Evolutionary conservation across 2,329 filamentous ascomycete genomes (phyloP), one percentile per base, ranked within the genome.

Genomic region (Aureobasidium sp.): DNA sequence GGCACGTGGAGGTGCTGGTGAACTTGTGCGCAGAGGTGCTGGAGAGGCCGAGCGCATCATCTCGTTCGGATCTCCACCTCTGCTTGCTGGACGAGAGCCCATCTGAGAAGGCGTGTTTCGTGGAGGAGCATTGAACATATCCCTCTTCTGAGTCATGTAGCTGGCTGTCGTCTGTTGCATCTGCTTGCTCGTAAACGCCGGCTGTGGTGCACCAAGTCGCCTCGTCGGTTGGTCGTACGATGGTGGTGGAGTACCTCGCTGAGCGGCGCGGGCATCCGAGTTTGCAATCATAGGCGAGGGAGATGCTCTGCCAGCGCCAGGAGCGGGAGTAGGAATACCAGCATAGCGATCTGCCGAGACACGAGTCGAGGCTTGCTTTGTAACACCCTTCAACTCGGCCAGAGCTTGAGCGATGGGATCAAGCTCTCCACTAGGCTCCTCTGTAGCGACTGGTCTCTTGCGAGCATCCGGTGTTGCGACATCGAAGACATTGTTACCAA

Each of bases 131-230:
- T 60, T 61, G 73, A 95, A 94, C 78, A 97, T 87, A 69, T 82
- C 91, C 47, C 90, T 84, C 3, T 90, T 90, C 73, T 97, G 89
- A 49, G 86, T 85, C 27, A 89, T 85, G 69, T 93, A 97, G 74
- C 91, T 91, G 68, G 95, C 88, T 0, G 91, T 94, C 4, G 92
- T 90, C 73, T 96, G 90, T 71, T 96, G 90, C 95, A 99, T 99
- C 51, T 94, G 90, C 65, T 88, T 90, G 4, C 91, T 89, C 0
- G 95, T 99, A 64, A 95, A 91, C 1, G 94, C 94, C 2, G 93
- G 91, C 62, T 93, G 88, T 2, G 94, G 95, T 13, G 93, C 89
- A 59, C 91, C 94, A 4, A 97, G 82, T 62, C 90, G 83, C 71
- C 89, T 90, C 49, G 91, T 82, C 54, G 87, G 76, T 62, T 81